These are phyloP conservation scores for Echinochloa phyllopogon DNA, from an alignment of 176 grass and related monocot genomes.

Conservation along the genomic window DNA sequence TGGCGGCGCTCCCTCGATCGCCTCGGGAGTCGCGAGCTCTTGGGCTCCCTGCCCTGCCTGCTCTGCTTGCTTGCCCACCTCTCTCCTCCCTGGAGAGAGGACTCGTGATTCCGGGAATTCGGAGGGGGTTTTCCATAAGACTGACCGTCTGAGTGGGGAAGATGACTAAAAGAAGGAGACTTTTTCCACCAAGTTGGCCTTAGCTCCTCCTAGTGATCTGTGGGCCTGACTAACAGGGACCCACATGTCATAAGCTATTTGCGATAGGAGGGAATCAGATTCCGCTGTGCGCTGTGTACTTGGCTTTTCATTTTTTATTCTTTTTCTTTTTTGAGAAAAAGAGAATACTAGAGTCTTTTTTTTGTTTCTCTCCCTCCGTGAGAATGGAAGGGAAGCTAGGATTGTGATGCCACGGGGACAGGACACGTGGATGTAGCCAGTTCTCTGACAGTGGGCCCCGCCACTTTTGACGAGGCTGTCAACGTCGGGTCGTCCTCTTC, in stretches of 20 bases:
- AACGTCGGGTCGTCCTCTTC: neutral
- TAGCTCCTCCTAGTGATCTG: neutral
- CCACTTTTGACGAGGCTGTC: neutral
- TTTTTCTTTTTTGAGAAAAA: neutral
- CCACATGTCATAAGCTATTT: neutral
- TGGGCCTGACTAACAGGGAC: rapidly evolving
- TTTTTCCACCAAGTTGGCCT: neutral
- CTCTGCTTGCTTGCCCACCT: neutral
- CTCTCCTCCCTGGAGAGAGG: slow-evolving; percentile 26
- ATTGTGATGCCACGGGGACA: slow-evolving; percentile 17
- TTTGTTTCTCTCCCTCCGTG: neutral
- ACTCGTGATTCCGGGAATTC: neutral
- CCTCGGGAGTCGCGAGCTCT: slow-evolving; percentile 27
- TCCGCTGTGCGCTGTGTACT: neutral
- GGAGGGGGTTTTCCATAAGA: slow-evolving; percentile 31
- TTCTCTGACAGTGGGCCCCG: slow-evolving; percentile 6
- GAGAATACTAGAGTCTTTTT: neutral
- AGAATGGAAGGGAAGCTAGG: neutral
- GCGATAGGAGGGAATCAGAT: neutral
- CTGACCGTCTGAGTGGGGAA: neutral
- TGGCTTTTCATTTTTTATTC: neutral
- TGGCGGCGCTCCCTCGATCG: neutral
- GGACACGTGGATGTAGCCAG: neutral
- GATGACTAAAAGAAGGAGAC: neutral
- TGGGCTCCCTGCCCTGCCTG: neutral